Evolutionary conservation across 768 basidiomycete species (phyloP).

Genomic region (Boletus rubroflammeus): DNA sequence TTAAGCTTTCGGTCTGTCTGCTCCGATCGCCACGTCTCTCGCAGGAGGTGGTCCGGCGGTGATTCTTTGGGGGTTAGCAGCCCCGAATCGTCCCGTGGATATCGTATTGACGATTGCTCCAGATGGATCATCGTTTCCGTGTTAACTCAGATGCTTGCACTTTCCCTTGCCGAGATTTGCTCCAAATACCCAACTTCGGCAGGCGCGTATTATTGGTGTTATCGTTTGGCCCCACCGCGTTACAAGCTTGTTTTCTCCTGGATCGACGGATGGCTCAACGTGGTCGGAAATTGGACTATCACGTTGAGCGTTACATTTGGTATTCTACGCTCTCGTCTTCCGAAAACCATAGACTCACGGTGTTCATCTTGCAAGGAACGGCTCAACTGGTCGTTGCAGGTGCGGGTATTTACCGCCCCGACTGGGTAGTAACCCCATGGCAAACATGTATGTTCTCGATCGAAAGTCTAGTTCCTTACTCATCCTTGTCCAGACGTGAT

Average conservation of each 20-base stretch:
- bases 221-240: constrained; percentile 51
- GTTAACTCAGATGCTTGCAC: constrained; percentile 45
- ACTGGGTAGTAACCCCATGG: constrained; percentile 57
- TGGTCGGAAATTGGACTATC: constrained; percentile 68
- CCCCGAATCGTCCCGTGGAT: neutral
- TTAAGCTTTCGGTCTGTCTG: constrained; percentile 52
- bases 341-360: neutral
- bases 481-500: constrained; percentile 41
- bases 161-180: constrained; percentile 56
- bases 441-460: constrained; percentile 47
- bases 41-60: constrained; percentile 52
- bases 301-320: constrained; percentile 66
- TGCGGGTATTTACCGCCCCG: constrained; percentile 51
- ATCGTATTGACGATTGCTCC: neutral
- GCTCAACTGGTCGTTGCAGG: constrained; percentile 60
- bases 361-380: constrained; percentile 38
- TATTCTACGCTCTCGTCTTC: neutral
- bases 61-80: constrained; percentile 55
- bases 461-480: neutral
- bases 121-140: constrained; percentile 53
- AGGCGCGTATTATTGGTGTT: constrained; percentile 67
- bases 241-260: constrained; percentile 53
- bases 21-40: constrained; percentile 54
- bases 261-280: constrained; percentile 67
- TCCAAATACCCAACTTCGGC: constrained; percentile 61